phyloP scores from a whole-genome alignment of 1,139 yeast genomes.

The Geotrichum carabidarum region DNA sequence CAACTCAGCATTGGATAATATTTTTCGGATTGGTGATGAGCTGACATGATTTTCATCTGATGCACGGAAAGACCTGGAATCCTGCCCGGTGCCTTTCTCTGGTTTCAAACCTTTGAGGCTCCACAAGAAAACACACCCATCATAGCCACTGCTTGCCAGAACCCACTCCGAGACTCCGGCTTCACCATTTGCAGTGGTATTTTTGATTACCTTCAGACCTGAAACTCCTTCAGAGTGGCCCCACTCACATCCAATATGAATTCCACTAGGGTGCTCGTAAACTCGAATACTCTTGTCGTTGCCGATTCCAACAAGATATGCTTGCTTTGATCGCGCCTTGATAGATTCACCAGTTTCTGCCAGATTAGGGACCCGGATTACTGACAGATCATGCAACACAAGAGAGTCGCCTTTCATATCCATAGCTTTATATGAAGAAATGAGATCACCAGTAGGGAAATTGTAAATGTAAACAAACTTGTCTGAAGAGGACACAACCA shows the following conservation, averaged over 20 bases:
- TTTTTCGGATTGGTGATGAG: slow-evolving; percentile 25
- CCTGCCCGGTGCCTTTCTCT: neutral
- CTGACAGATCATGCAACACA: slow-evolving; percentile 28
- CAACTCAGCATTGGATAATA: slow-evolving; percentile 24
- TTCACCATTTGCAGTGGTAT: slow-evolving; percentile 12
- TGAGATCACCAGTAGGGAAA: slow-evolving; percentile 38
- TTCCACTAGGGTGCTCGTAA: slow-evolving; percentile 46
- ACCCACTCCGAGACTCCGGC: slow-evolving; percentile 25
- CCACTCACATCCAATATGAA: slow-evolving; percentile 49
- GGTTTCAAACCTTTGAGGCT: slow-evolving; percentile 8
- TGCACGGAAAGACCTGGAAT: neutral
- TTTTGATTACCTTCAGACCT: slow-evolving; percentile 37
- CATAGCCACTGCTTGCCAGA: slow-evolving; percentile 31
- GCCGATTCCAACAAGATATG: slow-evolving; percentile 43
- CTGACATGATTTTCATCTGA: neutral
- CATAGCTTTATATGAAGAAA: slow-evolving; percentile 42
- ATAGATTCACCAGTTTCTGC: slow-evolving; percentile 18
- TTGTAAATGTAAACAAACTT: slow-evolving; percentile 44
- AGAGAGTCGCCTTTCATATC: slow-evolving; percentile 30
- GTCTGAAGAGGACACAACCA: slow-evolving; percentile 51
- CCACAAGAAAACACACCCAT: slow-evolving; percentile 34
- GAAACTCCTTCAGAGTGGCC: slow-evolving; percentile 60
- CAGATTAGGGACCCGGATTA: slow-evolving; percentile 1
- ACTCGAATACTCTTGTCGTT: slow-evolving; percentile 55
- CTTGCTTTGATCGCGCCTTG: slow-evolving; percentile 25